These are phyloP conservation scores for Medakamo hakoo DNA, from an alignment of 139 green algal species.

Conservation along the genomic window DNA sequence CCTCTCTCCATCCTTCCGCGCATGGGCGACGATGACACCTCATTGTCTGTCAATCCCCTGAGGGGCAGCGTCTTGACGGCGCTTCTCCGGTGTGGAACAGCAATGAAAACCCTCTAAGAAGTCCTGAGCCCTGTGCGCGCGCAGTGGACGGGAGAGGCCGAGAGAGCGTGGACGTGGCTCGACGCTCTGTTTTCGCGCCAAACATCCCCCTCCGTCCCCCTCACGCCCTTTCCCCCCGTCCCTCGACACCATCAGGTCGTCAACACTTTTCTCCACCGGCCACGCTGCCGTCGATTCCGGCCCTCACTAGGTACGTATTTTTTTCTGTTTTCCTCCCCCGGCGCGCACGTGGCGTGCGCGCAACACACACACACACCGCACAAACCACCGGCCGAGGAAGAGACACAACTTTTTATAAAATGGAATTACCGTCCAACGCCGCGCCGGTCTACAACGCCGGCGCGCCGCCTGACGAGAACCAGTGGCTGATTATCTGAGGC, in stretches of 20 bases:
- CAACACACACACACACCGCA: neutral
- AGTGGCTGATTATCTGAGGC: conserved; percentile 13
- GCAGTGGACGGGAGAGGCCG: too few relatives aligned
- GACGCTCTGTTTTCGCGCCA: neutral
- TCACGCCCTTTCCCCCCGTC: neutral
- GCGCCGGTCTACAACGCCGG: too few relatives aligned
- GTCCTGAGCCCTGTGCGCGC: conserved; percentile 9
- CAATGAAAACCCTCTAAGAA: conserved; percentile 15
- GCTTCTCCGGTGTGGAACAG: neutral
- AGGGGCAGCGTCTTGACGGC: conserved; percentile 1
- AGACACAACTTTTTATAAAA: neutral
- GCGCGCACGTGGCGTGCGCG: neutral
- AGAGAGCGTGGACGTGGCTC: too few relatives aligned
- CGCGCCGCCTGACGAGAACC: conserved; percentile 10
- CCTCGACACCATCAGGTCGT: too few relatives aligned
- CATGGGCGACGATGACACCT: conserved; percentile 8
- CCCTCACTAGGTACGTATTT: neutral
- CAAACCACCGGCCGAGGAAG: neutral
- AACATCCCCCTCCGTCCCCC: neutral
- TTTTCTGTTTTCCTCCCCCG: too few relatives aligned
- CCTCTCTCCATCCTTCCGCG: too few relatives aligned
- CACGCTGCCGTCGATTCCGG: neutral
- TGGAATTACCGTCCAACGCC: conserved; percentile 21
- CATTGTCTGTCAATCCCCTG: conserved; percentile 20
- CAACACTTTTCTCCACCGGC: too few relatives aligned